These are phyloP conservation scores for Candida glaebosa DNA, from an alignment of 805 yeast genomes.

Conservation along the genomic window DNA sequence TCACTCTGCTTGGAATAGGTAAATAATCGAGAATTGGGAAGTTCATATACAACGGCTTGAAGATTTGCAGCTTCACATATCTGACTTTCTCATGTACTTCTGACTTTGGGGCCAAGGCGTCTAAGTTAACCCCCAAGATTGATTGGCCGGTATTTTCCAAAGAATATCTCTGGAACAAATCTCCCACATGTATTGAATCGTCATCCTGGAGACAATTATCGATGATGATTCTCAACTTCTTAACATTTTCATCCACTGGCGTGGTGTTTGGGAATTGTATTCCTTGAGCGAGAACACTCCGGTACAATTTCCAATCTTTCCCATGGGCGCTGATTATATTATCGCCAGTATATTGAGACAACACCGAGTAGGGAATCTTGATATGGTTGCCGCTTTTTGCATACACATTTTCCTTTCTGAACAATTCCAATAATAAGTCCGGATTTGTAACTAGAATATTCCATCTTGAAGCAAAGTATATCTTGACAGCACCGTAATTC, in stretches of 20 bases:
- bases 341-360: constrained; percentile 57
- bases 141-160: constrained; percentile 50
- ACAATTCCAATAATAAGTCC: constrained; percentile 40
- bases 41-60: constrained; percentile 50
- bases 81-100: constrained; percentile 39
- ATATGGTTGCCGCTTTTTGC: constrained; percentile 60
- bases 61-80: constrained; percentile 48
- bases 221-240: constrained; percentile 25
- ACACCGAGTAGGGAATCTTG: constrained; percentile 53
- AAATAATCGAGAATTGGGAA: constrained; percentile 53
- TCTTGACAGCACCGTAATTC: constrained; percentile 54
- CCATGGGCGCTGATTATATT: constrained; percentile 61
- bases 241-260: constrained; percentile 38
- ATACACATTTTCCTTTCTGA: constrained; percentile 47
- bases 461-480: constrained; percentile 62
- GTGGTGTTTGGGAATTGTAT: constrained; percentile 46
- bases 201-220: constrained; percentile 11
- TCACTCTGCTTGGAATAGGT: constrained; percentile 45
- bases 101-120: constrained; percentile 27
- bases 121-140: constrained; percentile 48
- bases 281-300: constrained; percentile 43
- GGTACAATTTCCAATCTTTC: constrained; percentile 45
- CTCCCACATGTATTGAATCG: constrained; percentile 25
- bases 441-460: constrained; percentile 53
- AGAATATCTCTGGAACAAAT: constrained; percentile 44